Evolutionary conservation across 495 filamentous ascomycete species (phyloP), one percentile per base, ranked within the genome.

Genomic region (Penicillium taxi): DNA sequence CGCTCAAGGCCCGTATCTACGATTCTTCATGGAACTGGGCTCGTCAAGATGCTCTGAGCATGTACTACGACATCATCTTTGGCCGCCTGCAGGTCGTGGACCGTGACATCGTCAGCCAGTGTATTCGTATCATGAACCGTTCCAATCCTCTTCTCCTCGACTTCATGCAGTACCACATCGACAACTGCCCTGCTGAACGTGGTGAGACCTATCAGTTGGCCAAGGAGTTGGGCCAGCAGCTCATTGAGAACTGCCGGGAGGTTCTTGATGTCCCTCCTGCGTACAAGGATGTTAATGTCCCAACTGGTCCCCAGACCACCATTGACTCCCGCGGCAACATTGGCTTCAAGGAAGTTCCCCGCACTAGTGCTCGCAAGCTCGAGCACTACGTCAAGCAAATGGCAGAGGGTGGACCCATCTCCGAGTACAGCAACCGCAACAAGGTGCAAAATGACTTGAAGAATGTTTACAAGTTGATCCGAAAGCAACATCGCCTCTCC

Each of bases 1-100:
- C 82, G 2, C 74, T 96, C 12, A 99, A 99, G 61, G 90, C 91
- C 12, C 80, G 91, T 58, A 78, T 94, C 9, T 99, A 96, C 63
- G 91, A 99, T 59, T 96, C 91, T 1, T 91, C 86, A 1, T 99
- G 91, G 91, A 99, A 99, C 59, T 99, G 91, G 91, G 91, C 86
- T 21, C 83, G 91, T 35, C 93, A 96, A 54, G 91, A 99, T 63
- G 91, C 89, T 24, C 73, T 96, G 25, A 86, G 77, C 68, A 99
- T 99, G 91, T 99, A 88, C 69, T 99, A 87, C 62, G 93, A 99
- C 55, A 94, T 99, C 50, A 96, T 99, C 52, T 99, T 99, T 47
- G 91, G 91, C 28, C 77, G 93, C 30, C 75, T 99, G 15, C 78
- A 85, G 66, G 85, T 81, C 15, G 84, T 99, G 9, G 91, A 99